Evolutionary conservation across 1,284 basidiomycete genomes (phyloP).

Genomic region (Nidula niveotomentosa): DNA sequence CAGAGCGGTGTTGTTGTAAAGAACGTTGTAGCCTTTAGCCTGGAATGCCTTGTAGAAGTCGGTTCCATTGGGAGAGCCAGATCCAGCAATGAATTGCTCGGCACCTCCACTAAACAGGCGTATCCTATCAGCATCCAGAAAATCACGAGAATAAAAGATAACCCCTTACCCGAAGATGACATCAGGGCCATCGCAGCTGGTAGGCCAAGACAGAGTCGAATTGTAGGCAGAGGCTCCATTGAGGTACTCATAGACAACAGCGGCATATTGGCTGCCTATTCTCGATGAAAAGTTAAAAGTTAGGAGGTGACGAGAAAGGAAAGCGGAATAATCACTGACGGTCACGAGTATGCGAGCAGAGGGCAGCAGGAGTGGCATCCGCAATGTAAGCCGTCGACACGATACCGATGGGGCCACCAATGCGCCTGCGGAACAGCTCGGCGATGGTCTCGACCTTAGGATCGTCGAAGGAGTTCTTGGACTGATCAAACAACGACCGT

Average conservation of each 20-base stretch:
- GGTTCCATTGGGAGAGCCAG: constrained; percentile 30
- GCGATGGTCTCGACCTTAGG: constrained; percentile 44
- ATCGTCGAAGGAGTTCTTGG: constrained; percentile 34
- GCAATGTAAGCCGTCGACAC: constrained; percentile 40
- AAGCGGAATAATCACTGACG: constrained; percentile 18
- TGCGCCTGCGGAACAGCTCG: constrained; percentile 35
- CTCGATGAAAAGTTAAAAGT: neutral
- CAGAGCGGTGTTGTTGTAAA: constrained; percentile 32
- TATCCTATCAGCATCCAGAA: neutral
- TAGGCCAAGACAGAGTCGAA: constrained; percentile 34
- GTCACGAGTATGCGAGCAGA: constrained; percentile 37
- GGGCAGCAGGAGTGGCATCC: constrained; percentile 39
- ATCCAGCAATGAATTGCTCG: constrained; percentile 37
- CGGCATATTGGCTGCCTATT: constrained; percentile 23
- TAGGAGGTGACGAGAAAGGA: neutral
- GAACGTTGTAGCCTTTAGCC: constrained; percentile 36
- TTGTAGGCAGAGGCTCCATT: constrained; percentile 28
- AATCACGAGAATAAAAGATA: neutral
- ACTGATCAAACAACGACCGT: constrained; percentile 18
- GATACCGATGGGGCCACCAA: constrained; percentile 37
- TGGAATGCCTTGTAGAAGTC: constrained; percentile 39
- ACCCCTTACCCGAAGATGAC: constrained; percentile 35
- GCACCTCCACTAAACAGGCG: constrained; percentile 31
- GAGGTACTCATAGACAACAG: constrained; percentile 35
- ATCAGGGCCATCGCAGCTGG: constrained; percentile 36